Evolutionary conservation across 495 filamentous ascomycete species (phyloP).

Genomic region (Podospora appendiculata): DNA sequence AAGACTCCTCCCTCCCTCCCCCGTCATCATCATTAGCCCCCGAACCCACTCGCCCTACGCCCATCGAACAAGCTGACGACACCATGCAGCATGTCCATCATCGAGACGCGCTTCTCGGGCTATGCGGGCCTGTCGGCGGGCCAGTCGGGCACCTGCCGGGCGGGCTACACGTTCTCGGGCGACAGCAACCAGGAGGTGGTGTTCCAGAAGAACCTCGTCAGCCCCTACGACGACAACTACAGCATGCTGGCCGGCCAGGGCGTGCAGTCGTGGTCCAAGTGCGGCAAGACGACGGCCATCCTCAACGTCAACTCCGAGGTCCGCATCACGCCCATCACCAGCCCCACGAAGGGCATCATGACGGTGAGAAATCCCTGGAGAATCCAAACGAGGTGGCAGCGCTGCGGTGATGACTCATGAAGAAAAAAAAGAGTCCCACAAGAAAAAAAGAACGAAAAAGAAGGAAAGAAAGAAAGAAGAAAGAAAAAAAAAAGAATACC

Average conservation of each 20-base stretch:
- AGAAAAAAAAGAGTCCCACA: neutral
- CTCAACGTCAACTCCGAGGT: constrained; percentile 32
- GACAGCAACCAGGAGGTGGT: constrained; percentile 23
- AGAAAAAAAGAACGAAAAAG: neutral
- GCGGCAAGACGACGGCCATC: constrained; percentile 22
- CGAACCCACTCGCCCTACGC: too few relatives aligned
- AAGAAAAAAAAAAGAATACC: neutral
- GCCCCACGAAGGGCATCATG: constrained; percentile 17
- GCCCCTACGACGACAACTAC: constrained; percentile 26
- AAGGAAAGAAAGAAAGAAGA: neutral
- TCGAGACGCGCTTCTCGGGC: constrained; percentile 29
- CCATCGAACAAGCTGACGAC: too few relatives aligned
- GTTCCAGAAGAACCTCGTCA: constrained; percentile 26
- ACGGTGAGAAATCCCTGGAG: constrained; percentile 18
- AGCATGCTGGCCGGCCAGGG: constrained; percentile 23
- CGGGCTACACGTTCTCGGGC: constrained; percentile 22
- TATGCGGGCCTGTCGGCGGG: constrained; percentile 16
- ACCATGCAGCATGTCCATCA: constrained; percentile 19
- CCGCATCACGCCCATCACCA: constrained; percentile 21
- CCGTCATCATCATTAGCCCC: too few relatives aligned
- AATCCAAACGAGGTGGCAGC: constrained; percentile 10
- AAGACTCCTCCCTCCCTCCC: too few relatives aligned
- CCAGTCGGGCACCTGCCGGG: constrained; percentile 18
- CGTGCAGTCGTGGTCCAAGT: constrained; percentile 22
- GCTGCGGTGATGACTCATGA: constrained; percentile 1